A percentile compares a stretch with the other conserved stretches of the same genome.
phyloP scores from a whole-genome alignment of 257 asterid genomes.

The Lavandula angustifolia region DNA sequence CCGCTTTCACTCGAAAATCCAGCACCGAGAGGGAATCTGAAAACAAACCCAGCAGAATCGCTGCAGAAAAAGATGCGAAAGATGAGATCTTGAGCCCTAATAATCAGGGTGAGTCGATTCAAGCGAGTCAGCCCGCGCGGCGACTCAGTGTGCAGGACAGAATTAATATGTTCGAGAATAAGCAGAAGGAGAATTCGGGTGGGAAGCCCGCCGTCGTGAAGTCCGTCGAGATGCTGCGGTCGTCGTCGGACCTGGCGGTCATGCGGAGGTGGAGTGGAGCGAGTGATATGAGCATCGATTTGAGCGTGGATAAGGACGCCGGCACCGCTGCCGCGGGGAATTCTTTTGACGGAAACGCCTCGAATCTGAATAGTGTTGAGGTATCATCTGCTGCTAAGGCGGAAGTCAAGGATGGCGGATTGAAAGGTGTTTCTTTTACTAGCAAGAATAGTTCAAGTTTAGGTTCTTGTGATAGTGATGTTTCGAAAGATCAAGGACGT shows the following conservation, averaged over 20 bases:
- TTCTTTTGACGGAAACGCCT: constrained; percentile 45
- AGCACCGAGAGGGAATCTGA: constrained; percentile 39
- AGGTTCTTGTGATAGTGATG: constrained; percentile 38
- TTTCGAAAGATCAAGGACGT: constrained; percentile 43
- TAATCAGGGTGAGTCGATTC: constrained; percentile 37
- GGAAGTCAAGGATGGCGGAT: constrained; percentile 42
- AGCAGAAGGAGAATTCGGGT: constrained; percentile 83
- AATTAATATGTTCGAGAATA: constrained; percentile 77
- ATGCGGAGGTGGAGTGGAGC: constrained; percentile 93
- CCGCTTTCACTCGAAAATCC: constrained; percentile 40
- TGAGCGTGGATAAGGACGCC: constrained; percentile 73
- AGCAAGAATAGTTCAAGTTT: constrained; percentile 36
- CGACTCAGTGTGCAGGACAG: constrained; percentile 94
- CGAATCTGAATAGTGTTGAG: constrained; percentile 22
- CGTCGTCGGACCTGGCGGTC: constrained; percentile 69
- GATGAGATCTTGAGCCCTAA: constrained; percentile 41
- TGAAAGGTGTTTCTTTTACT: constrained; percentile 38
- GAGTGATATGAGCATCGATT: constrained; percentile 89
- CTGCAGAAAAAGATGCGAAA: constrained; percentile 34
- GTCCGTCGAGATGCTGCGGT: constrained; percentile 67
- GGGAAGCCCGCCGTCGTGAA: constrained; percentile 61
- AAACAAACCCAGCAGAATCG: constrained; percentile 19
- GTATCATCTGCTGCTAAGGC: constrained; percentile 41
- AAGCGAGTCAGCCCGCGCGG: constrained; percentile 55
- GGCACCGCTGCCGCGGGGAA: constrained; percentile 43